Evolutionary conservation across 306 rosid genomes (phyloP), one percentile per base, ranked within the genome.

Genomic region (Hippophae tibetana): DNA sequence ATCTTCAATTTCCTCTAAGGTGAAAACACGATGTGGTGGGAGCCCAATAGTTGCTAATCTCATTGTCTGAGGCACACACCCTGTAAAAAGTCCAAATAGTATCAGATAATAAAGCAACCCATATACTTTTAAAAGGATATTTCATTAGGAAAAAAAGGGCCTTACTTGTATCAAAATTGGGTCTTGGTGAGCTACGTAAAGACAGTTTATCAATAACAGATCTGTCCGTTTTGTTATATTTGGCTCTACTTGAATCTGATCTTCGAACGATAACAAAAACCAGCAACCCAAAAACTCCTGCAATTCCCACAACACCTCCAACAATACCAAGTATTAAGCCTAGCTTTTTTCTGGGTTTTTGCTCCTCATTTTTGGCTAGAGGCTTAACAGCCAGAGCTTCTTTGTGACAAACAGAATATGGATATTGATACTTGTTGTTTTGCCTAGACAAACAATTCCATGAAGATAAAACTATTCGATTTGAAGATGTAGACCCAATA

Each of bases 1-100:
- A 42, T 85, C 95, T 75, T 85, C 95, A 56, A 92, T 83, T 75
- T 92, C 96, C 63, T 87, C 86, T 69, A 76, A 54, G 58, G 93
- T 64, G 82, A 92, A 92, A 44, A 61, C 76, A 10, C 59, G 74
- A 72, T 87, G 80, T 12, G 89, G 79, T 42, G 85, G 79, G 42
- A 85, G 69, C 31, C 89, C 96, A 14, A 81, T 74, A 69, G 82
- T 57, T 43, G 73, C 43, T 48, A 70, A 52, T 66, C 82, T 77
- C 79, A 56, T 48, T 63, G 74, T 64, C 66, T 76, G 86, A 57
- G 93, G 72, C 62, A 68, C 75, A 64, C 61, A 74, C 57, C 87
- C 96, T 87, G 57, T 55, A 40, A 23, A 65, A 55, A 54, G 62
- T 13, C 42, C 60, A 53, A 50, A 26, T 38, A 9, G 3, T 40